A percentile compares a stretch with the other conserved stretches of the same genome.
These are phyloP conservation scores for Neurospora tetrasperma DNA, from an alignment of 495 filamentous ascomycete genomes.

Conservation along the genomic window DNA sequence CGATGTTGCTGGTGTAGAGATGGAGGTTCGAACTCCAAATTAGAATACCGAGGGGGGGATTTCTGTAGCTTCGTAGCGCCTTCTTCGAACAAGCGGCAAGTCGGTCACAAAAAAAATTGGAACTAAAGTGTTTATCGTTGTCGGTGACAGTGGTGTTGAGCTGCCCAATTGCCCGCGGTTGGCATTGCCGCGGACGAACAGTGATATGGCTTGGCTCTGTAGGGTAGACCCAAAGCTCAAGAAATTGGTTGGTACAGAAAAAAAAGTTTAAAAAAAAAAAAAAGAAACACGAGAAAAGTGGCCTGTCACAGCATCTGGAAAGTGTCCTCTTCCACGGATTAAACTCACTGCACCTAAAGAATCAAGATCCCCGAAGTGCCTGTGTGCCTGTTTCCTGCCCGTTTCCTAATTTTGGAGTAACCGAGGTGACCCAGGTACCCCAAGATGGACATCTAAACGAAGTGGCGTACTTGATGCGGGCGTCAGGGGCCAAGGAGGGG, in stretches of 20 bases:
- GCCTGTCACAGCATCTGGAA: not conserved
- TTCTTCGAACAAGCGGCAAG: not conserved
- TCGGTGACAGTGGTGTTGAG: not conserved
- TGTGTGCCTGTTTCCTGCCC: not conserved
- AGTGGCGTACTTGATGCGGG: not conserved
- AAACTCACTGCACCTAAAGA: not conserved
- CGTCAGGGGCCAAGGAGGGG: not conserved
- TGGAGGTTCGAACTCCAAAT: not conserved
- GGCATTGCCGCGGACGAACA: not conserved
- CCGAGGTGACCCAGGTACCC: not conserved
- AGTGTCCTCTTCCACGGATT: not conserved
- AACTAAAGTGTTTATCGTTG: not conserved
- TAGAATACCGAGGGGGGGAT: not conserved
- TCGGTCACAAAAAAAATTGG: not conserved
- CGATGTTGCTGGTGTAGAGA: not conserved
- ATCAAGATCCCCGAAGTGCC: not conserved
- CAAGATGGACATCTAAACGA: not conserved
- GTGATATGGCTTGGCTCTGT: not conserved
- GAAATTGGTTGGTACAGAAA: not conserved
- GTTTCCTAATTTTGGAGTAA: not conserved
- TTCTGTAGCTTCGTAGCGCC: not conserved
- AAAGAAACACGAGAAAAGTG: not conserved
- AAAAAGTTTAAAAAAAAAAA: not conserved
- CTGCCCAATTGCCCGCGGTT: not conserved
- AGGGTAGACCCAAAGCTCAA: not conserved